Base-by-base conservation (phyloP, 345 rosid genomes). In the Brassica cretica region DNA sequence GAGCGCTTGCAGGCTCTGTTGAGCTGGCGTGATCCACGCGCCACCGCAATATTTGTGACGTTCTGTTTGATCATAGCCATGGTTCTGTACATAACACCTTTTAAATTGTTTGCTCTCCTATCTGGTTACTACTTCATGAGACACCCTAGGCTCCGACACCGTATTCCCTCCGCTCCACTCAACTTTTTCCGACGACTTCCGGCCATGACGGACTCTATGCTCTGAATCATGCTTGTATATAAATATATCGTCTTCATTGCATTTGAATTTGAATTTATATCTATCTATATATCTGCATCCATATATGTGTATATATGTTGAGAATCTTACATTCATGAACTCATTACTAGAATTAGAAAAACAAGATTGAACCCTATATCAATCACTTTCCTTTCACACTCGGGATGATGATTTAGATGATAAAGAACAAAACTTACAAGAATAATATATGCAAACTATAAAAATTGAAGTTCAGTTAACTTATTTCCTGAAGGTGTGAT, bases 21-120 rank as follows among this genome's bases (percentile, higher is more conserved):
- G 56, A 91, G 92, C 86, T 95, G 97, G 99, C 88, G 98, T 46
- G 98, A 95, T 85, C 93, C 97, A 44, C 91, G 98, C 2, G 99
- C 98, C 49, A 88, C 98, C 1, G 82, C 87, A 4, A 84, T 95
- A 29, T 95, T 88, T 75, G 59, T 91, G 75, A 78, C 87, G 8
- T 82, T 91, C 84, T 91, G 98, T 79, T 80, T 95, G 37, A 21
- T 87, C n/a, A 82, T 88, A 35, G 99, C 98, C 16, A 56, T 89
- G 71, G 87, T 84, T 70, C 83, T 91, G 56, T 95, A 95, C 74
- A 82, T 90, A 33, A 91, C 91, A 3, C 98, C 99, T 59, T 93
- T 95, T 79, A 88, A 87, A 82, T 90, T 90, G 27, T 82, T 93
- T 8, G 91, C 90, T 18, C 85, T 93, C 39, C 39, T 84, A 18